Evolutionary conservation across 768 basidiomycete genomes (phyloP).

Genomic region (Pleurotus sapidus): DNA sequence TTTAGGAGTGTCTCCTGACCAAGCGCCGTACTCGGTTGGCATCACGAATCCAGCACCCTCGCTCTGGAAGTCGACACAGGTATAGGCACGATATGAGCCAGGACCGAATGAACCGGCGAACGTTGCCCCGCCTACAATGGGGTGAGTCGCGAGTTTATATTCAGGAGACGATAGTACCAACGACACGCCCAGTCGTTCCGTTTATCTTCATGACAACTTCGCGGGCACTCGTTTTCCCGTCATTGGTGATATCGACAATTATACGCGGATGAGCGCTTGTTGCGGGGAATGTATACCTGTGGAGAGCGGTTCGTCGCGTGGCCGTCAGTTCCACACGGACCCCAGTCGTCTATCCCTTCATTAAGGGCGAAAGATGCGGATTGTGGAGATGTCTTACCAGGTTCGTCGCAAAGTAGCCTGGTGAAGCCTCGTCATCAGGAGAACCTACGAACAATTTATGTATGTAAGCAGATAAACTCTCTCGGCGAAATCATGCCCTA

Average conservation of each 20-base stretch:
- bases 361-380: background rate
- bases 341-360: conserved; percentile 39
- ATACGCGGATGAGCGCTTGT: conserved; percentile 48
- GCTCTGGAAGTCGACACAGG: conserved; percentile 59
- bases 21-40: conserved; percentile 56
- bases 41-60: conserved; percentile 40
- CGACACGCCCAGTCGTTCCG: conserved; percentile 44
- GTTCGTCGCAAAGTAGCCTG: conserved; percentile 65
- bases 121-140: background rate
- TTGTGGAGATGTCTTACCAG: conserved; percentile 21
- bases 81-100: conserved; percentile 53
- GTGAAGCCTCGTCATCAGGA: conserved; percentile 60
- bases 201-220: conserved; percentile 47
- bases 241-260: conserved; percentile 59
- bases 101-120: conserved; percentile 4
- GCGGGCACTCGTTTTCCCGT: conserved; percentile 51
- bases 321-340: conserved; percentile 60
- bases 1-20: conserved; percentile 47
- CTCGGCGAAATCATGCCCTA: no score
- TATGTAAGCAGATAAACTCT: no score
- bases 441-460: conserved; percentile 34
- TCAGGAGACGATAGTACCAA: background rate
- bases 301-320: conserved; percentile 56
- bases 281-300: conserved; percentile 54
- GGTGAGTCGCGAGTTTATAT: background rate